Base-by-base conservation (phyloP, 106 monocot species). In the Apostasia shenzhenica region DNA sequence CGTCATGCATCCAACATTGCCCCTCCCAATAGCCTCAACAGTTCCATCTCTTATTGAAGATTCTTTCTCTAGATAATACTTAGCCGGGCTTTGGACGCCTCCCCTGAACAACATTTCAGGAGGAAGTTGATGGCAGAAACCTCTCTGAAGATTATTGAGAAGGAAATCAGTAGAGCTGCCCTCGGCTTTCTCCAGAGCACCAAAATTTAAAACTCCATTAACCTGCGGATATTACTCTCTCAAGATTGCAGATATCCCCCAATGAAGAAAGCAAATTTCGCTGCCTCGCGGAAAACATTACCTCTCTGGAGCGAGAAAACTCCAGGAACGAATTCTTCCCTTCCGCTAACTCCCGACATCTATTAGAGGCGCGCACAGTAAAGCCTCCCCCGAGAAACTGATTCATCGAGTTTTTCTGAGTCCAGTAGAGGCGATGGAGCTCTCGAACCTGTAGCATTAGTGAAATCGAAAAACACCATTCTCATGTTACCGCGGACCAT, bases 401-500 rank as follows among this genome's bases (percentile, higher is more conserved):
- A 48, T 76, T 63, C 87, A 84, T 82, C 69, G 84, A 44, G n/a
- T 70, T 84, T 67, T 78, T 90, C 74, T 91, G 91, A 13, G 80
- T 83, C 91, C 87, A 85, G 73, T 88, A 91, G 41, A 91, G 66
- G 3, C 84, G 81, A 80, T 91, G 88, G 4, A 88, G 91, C 65
- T 91, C 91, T 4, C 73, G 67, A 5, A 91, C 77, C 91, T 91
- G 66, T 48, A 77, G 5, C 52, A 55, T 41, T 39, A 14, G n/a
- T 60, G 61, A 57, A 43, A 8, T 48, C 43, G 6, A 47, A 52
- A 66, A 73, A 13, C 8, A 13, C 46, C 45, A 41, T 57, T 48
- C 5, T 14, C 41, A 53, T 55, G 61, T 69, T 41, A 26, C 54
- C 12, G 10, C 7, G 40, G 12, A 39, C 45, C 12, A 41, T 54